phyloP scores from a whole-genome alignment of 805 yeast genomes.

The Kodamaea kakaduensis region DNA sequence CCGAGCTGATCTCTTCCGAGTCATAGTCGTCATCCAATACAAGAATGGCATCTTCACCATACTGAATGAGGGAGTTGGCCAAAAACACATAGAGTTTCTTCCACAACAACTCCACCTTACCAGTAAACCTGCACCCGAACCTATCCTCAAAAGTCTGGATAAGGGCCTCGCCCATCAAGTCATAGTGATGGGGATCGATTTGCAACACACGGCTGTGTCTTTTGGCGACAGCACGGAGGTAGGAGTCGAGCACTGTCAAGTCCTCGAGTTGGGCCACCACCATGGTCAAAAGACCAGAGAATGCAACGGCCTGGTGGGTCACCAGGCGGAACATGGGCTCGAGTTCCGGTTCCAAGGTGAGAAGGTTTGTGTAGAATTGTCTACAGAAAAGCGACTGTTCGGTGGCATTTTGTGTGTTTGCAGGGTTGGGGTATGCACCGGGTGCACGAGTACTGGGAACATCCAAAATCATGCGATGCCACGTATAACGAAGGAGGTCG shows the following conservation, averaged over 20 bases:
- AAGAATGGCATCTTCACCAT: conserved; percentile 49
- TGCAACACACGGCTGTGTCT: conserved; percentile 71
- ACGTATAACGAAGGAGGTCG: no score
- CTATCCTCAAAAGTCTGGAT: conserved; percentile 65
- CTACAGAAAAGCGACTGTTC: conserved; percentile 57
- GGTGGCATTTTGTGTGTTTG: conserved; percentile 6
- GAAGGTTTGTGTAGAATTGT: conserved; percentile 68
- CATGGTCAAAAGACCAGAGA: conserved; percentile 72
- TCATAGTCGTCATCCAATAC: conserved; percentile 10
- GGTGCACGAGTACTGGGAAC: no score
- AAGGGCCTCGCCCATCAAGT: conserved; percentile 68
- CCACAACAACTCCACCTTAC: conserved; percentile 66
- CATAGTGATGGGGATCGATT: conserved; percentile 62
- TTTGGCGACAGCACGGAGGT: conserved; percentile 60
- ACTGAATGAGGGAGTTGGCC: conserved; percentile 61
- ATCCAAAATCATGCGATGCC: no score
- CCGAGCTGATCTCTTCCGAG: neutral
- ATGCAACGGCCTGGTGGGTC: conserved; percentile 71
- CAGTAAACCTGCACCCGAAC: conserved; percentile 47
- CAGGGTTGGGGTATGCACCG: no score
- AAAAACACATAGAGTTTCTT: conserved; percentile 61
- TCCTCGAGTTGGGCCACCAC: conserved; percentile 64
- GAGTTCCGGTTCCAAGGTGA: conserved; percentile 55
- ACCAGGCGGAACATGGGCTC: conserved; percentile 68
- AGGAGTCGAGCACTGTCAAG: conserved; percentile 52